Evolutionary conservation across 2,329 filamentous ascomycete species (phyloP).

Genomic region (Beauveria sp.): DNA sequence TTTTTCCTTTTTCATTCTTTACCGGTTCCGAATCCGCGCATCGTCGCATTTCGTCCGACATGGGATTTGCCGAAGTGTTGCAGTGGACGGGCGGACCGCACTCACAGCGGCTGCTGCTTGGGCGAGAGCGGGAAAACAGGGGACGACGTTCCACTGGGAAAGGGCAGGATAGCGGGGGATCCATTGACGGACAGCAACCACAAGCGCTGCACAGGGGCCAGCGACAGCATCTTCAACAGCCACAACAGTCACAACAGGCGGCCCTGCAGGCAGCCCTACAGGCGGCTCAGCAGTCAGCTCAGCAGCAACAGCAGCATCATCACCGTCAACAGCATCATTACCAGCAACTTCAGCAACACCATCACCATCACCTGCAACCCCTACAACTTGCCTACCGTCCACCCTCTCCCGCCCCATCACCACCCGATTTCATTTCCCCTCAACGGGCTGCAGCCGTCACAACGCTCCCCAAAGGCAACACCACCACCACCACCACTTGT

Average conservation of each 20-base stretch:
- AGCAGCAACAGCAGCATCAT: background rate
- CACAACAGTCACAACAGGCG: too few relatives aligned
- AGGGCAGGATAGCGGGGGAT: background rate
- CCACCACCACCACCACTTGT: background rate
- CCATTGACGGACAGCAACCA: background rate
- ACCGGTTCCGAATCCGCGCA: too few relatives aligned
- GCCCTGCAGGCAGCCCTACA: too few relatives aligned
- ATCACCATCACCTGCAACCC: background rate
- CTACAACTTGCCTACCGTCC: background rate
- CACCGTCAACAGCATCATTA: background rate
- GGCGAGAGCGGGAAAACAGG: constrained; percentile 2
- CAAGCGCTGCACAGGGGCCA: background rate
- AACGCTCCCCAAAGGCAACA: background rate
- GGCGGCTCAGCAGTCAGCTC: too few relatives aligned
- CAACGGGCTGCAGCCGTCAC: too few relatives aligned
- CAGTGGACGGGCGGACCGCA: constrained; percentile 1
- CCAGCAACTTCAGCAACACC: background rate
- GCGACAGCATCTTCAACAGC: too few relatives aligned
- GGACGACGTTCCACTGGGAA: background rate
- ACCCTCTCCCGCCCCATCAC: background rate
- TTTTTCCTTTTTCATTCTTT: background rate
- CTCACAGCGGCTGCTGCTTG: background rate
- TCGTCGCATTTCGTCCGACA: background rate
- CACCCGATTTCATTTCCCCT: background rate
- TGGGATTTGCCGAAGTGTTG: constrained; percentile 6